Evolutionary conservation across 2,329 filamentous ascomycete genomes (phyloP).

Genomic region (Paracoccidioides lutzii): DNA sequence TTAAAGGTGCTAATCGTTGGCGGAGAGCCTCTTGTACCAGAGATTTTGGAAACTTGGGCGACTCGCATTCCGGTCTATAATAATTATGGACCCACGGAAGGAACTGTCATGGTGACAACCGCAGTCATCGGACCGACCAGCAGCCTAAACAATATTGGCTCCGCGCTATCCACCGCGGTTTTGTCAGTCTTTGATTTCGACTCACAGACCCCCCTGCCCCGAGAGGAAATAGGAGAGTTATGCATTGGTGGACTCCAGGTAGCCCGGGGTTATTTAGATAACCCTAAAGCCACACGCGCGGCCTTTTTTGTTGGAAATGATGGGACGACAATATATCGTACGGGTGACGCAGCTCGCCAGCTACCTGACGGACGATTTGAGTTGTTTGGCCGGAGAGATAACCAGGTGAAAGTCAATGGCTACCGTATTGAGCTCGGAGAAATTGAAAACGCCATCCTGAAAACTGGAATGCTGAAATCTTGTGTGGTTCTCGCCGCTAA

Average conservation of each 20-base stretch:
- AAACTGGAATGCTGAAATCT: neutral
- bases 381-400: conserved; percentile 1
- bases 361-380: neutral
- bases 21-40: conserved; percentile 63
- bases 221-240: conserved; percentile 19
- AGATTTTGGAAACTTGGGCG: conserved; percentile 56
- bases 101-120: conserved; percentile 24
- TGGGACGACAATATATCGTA: conserved; percentile 40
- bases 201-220: conserved; percentile 14
- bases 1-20: conserved; percentile 67
- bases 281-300: conserved; percentile 14
- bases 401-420: conserved; percentile 49
- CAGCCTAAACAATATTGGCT: conserved; percentile 21
- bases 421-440: conserved; percentile 45
- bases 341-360: neutral
- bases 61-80: conserved; percentile 12
- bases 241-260: conserved; percentile 20
- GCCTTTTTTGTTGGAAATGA: conserved; percentile 34
- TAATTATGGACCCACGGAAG: conserved; percentile 25
- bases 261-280: conserved; percentile 19
- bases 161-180: conserved; percentile 15
- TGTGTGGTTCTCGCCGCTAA: neutral
- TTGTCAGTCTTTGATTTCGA: conserved; percentile 19
- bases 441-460: conserved; percentile 48
- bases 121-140: conserved; percentile 14